Evolutionary conservation across 2,329 filamentous ascomycete genomes (phyloP), one percentile per base, ranked within the genome.

Genomic region (Thelonectria blattea): DNA sequence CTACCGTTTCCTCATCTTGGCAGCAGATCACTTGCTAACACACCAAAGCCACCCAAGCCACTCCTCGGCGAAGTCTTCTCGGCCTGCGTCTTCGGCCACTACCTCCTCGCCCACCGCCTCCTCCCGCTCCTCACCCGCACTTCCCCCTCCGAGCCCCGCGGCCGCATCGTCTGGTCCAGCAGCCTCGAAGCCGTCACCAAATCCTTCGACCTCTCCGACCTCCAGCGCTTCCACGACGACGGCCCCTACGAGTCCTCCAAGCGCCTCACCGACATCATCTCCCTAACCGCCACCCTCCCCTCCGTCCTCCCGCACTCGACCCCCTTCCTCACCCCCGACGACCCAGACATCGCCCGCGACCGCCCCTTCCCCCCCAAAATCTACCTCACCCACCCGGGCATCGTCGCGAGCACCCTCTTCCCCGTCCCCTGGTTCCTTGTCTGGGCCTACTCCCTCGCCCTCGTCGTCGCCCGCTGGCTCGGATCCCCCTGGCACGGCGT

Each of bases 71-170:
- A 92, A 66, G 87, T 97, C 17, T 99, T 98, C 74, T 90, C 89
- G 73, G 90, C 94, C 51, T 98, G 98, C 72, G 85, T 97, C 30
- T 98, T 99, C 73, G 95, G 95, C 0, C 95, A 99, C 78, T 98
- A 99, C 74, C 79, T 97, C 71, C 86, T 99, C 22, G 86, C 87
- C 15, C 93, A 97, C 74, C 87, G 89, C 71, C 83, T 98, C 11
- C 83, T 90, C 66, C 90, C 92, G 0, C 80, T 97, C 11, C 83
- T 99, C 68, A 78, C 80, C 69, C 80, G 86, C 52, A 72, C 71
- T 15, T 71, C 76, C 15, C 65, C 76, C 58, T 64, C 76, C 41
- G 72, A 80, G 4, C 58, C 76, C 1, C 79, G 80, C 0, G 91
- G 88, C 9, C 87, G 92, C 52, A 84, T 99, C 53, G 85, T 98